Evolutionary conservation across 2,329 filamentous ascomycete genomes (phyloP), one percentile per base, ranked within the genome.

Genomic region (Macrophomina tecta): DNA sequence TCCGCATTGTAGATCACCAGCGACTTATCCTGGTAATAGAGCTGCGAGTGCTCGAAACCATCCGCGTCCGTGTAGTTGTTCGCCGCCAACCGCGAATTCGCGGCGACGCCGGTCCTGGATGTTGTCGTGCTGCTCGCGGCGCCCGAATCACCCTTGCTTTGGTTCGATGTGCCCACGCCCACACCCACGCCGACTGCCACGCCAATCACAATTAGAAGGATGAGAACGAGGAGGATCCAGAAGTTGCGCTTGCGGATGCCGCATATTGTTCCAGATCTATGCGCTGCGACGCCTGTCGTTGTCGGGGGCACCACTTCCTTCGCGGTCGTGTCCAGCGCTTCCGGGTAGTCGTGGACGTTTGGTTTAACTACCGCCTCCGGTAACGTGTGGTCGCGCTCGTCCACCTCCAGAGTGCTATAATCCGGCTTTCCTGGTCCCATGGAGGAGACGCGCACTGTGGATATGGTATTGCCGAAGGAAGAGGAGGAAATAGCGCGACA

Each of bases 371-470:
- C n/a, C 5, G 16, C 46, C 48, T 64, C 61, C 6, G 61, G 61
- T 9, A 64, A 38, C 18, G 34, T 12, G 9, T 23, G 36, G 2
- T 18, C 16, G n/a, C n/a, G 23, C 3, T 30, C 14, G 34, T 64
- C 48, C 8, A 64, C 61, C 23, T 64, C 61, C 8, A 64, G 46
- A 3, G 61, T 64, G n/a, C 48, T 64, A 34, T 64, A 64, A 3
- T 30, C 28, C 16, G 55, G 55, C 18, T 60, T 45, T 1, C 42
- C 42, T 45, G 42, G 42, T 9, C 9, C 42, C 42, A 45, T 45
- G 42, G 42, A 45, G 38, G 38, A 9, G 38, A 14, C 38, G 8
- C 16, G 42, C 42, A n/a, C 8, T 16, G 42, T 9, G 5, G 11
- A 16, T 45, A 45, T 45, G 42, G 7, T n/a, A 14, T 14, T 9